Evolutionary conservation across 192 early-diverging fungal species (phyloP), one percentile per base, ranked within the genome.

Genomic region (Chytriomyces hyalinus): DNA sequence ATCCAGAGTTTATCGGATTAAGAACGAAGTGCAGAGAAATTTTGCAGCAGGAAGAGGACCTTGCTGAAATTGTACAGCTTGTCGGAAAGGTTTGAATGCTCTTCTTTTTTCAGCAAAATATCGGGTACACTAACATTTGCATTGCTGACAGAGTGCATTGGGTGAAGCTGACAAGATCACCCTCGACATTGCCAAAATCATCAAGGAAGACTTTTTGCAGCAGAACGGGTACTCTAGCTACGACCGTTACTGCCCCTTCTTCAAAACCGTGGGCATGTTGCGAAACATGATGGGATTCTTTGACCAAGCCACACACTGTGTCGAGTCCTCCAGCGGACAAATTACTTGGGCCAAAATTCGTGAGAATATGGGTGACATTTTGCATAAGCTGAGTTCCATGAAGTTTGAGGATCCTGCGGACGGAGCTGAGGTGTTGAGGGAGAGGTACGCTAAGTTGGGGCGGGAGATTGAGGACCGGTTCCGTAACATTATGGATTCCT

Each of bases 151-250:
- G 89, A 90, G 86, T 83, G 84, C 93, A 28, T 85, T 95, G 74
- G 95, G 93, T 20, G 98, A 99, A 82, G 87, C 93, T 15, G 98
- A 99, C 87, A 99, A 99, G 91, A 98, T 99, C 85, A 97, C 95
- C 15, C 90, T 99, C 59, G 98, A 99, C 75, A 87, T 98, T 67
- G 98, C 98, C 68, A 93, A 93, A 75, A 90, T 99, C 79, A 94
- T 99, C 81, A 99, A 99, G 92, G 98, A 99, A 80, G 98, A 99
- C 85, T 99, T 99, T 88, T 88, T 99, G 84, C 98, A 99, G 87
- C 98, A 99, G 84, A 99, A 99, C 85, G 97, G 97, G 44, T 99
- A 98, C 88, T 97, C 95, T 61, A 88, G 87, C 80, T 99, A 99
- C 82, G 98, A 99, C 85, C 93, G 96, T 64, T 99, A 92, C 91